These are phyloP conservation scores for Podosphaera aphanis DNA, from an alignment of 2,329 filamentous ascomycete species.

Conservation along the genomic window DNA sequence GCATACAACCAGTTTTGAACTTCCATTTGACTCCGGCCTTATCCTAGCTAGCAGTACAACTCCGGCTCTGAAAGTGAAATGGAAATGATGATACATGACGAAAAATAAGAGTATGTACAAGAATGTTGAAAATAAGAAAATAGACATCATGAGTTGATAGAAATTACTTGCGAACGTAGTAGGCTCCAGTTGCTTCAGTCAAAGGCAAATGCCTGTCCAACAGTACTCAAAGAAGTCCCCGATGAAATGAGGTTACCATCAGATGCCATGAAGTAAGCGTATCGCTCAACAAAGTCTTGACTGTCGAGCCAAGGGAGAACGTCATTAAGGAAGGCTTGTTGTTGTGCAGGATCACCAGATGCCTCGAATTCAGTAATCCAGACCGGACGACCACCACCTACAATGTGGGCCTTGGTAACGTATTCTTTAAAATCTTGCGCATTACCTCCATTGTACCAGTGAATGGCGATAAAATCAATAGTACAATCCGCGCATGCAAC, in stretches of 20 bases:
- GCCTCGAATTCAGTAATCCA: conserved; percentile 25
- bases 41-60: background rate
- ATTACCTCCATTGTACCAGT: conserved; percentile 22
- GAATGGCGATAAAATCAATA: conserved; percentile 23
- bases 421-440: conserved; percentile 21
- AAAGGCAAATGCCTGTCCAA: conserved; percentile 4
- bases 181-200: background rate
- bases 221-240: conserved; percentile 3
- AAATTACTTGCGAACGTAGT: background rate
- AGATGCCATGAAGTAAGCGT: conserved; percentile 18
- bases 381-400: conserved; percentile 18
- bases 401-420: conserved; percentile 18
- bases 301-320: conserved; percentile 23
- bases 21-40: background rate
- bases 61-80: background rate
- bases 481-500: conserved; percentile 19
- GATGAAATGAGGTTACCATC: conserved; percentile 12
- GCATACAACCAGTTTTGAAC: too few species aligned
- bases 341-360: conserved; percentile 13
- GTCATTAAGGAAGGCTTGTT: conserved; percentile 19
- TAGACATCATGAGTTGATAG: background rate
- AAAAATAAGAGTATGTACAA: background rate
- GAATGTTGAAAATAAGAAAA: background rate
- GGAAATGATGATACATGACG: background rate
- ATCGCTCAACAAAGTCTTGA: conserved; percentile 18